These are phyloP conservation scores for Lepiota brunneoincarnata DNA, from an alignment of 768 basidiomycete species.

Conservation along the genomic window DNA sequence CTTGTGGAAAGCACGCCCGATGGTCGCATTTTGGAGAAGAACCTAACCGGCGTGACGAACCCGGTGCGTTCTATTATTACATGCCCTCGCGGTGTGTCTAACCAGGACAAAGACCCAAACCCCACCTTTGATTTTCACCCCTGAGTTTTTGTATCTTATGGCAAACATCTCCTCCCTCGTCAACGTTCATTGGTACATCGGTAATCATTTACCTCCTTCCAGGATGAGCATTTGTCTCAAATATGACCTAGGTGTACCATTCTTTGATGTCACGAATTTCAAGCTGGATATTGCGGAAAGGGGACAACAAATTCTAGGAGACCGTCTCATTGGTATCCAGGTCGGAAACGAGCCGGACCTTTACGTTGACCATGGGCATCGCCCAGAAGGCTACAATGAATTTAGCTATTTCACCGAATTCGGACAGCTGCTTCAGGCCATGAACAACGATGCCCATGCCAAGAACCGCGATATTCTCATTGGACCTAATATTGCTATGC, in stretches of 20 bases:
- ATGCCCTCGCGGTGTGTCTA: background rate
- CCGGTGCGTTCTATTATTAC: slow-evolving; percentile 30
- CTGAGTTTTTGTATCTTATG: slow-evolving; percentile 66
- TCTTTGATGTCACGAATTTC: slow-evolving; percentile 61
- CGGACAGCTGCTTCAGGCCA: slow-evolving; percentile 40
- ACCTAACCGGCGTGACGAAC: slow-evolving; percentile 28
- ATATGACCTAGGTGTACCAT: slow-evolving; percentile 52
- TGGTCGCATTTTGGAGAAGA: slow-evolving; percentile 51
- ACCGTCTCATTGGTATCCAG: slow-evolving; percentile 65
- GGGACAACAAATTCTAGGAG: slow-evolving; percentile 66
- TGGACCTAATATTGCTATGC: slow-evolving; percentile 52
- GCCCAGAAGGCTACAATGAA: slow-evolving; percentile 35
- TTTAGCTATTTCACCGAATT: slow-evolving; percentile 56
- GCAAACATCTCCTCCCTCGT: slow-evolving; percentile 58
- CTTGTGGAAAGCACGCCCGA: slow-evolving; percentile 49
- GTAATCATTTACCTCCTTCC: background rate
- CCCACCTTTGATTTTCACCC: slow-evolving; percentile 61
- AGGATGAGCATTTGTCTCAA: background rate
- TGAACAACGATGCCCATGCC: slow-evolving; percentile 35
- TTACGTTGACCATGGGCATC: slow-evolving; percentile 41
- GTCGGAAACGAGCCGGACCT: slow-evolving; percentile 70
- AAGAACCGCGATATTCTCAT: slow-evolving; percentile 46
- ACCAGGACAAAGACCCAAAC: slow-evolving; percentile 53
- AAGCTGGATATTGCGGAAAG: slow-evolving; percentile 55
- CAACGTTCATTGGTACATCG: slow-evolving; percentile 56